Conservation (phyloP, 2,329 filamentous ascomycete genomes). For the Bertia moriformis region DNA sequence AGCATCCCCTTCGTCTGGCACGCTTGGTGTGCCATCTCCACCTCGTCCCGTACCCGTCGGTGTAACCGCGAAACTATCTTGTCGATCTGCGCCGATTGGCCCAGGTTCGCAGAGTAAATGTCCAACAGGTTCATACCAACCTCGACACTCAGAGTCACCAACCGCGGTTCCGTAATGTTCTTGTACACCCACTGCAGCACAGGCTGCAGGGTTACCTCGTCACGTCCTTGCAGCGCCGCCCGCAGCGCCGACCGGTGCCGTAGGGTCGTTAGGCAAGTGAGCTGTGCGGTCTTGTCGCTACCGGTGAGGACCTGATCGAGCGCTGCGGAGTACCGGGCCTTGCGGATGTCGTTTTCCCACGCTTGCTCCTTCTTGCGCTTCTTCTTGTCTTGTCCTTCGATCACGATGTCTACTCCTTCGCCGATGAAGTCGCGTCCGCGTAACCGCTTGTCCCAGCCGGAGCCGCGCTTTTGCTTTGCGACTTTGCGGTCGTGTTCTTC, state of each 20-base stretch:
- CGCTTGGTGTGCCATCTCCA: constrained; percentile 72
- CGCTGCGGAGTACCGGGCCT: constrained; percentile 62
- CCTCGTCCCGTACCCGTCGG: constrained; percentile 57
- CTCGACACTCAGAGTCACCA: constrained; percentile 70
- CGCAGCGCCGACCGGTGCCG: constrained; percentile 77
- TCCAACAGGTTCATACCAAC: constrained; percentile 71
- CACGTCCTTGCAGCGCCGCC: constrained; percentile 64
- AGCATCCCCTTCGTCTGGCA: constrained; percentile 78
- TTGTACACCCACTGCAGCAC: constrained; percentile 71
- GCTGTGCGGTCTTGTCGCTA: constrained; percentile 39
- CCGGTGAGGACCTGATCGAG: constrained; percentile 60
- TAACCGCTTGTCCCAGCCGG: constrained; percentile 34
- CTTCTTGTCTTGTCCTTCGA: constrained; percentile 31
- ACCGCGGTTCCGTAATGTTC: constrained; percentile 69
- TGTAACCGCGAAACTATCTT: constrained; percentile 55
- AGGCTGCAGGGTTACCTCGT: constrained; percentile 69
- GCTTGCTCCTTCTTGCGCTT: constrained; percentile 49
- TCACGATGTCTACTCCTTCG: constrained; percentile 75
- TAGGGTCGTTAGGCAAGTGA: constrained; percentile 71
- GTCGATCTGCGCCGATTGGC: constrained; percentile 59
- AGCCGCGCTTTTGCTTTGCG: constrained; percentile 49
- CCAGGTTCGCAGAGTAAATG: constrained; percentile 70
- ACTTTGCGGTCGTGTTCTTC: constrained; percentile 63
- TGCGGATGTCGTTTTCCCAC: constrained; percentile 74
- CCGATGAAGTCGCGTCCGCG: constrained; percentile 51